Evolutionary conservation across 345 rosid species (phyloP).

Genomic region (Passiflora organensis): DNA sequence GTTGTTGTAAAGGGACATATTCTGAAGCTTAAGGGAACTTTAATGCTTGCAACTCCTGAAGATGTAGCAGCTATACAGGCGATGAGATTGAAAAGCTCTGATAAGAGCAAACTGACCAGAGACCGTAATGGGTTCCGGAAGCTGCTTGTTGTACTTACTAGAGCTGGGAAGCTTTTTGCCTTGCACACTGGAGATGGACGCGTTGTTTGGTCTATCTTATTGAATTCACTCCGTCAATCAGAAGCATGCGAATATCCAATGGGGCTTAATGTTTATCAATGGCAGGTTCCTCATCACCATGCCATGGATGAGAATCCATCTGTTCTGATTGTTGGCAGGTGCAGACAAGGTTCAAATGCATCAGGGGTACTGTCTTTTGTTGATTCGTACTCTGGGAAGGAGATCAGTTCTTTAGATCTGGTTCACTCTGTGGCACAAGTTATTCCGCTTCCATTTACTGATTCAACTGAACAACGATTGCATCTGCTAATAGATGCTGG

Average conservation of each 20-base stretch:
- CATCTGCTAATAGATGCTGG: conserved; percentile 71
- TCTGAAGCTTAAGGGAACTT: conserved; percentile 85
- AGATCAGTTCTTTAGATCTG: conserved; percentile 49
- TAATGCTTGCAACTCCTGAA: conserved; percentile 94
- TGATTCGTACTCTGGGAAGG: conserved; percentile 82
- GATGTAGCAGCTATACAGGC: conserved; percentile 83
- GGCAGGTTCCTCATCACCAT: conserved; percentile 99
- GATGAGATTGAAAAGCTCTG: conserved; percentile 77
- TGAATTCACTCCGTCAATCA: conserved; percentile 56
- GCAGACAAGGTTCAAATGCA: conserved; percentile 50
- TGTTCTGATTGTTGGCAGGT: conserved; percentile 77
- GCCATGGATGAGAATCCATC: conserved; percentile 94
- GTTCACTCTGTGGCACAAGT: conserved; percentile 73
- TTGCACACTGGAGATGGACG: conserved; percentile 96
- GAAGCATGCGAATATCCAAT: conserved; percentile 51
- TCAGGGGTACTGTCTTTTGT: conserved; percentile 72
- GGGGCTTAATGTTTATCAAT: conserved; percentile 63
- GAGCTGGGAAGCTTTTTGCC: conserved; percentile 79
- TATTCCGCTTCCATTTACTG: conserved; percentile 78
- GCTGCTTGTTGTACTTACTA: conserved; percentile 77
- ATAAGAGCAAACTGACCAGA: conserved; percentile 90
- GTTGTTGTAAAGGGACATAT: conserved; percentile 63
- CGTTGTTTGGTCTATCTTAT: conserved; percentile 81
- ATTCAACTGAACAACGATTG: conserved; percentile 81
- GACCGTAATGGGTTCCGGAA: conserved; percentile 99